A percentile compares a stretch with the other conserved stretches of the same genome.
phyloP scores from a whole-genome alignment of 257 asterid genomes.

The Capsicum baccatum region DNA sequence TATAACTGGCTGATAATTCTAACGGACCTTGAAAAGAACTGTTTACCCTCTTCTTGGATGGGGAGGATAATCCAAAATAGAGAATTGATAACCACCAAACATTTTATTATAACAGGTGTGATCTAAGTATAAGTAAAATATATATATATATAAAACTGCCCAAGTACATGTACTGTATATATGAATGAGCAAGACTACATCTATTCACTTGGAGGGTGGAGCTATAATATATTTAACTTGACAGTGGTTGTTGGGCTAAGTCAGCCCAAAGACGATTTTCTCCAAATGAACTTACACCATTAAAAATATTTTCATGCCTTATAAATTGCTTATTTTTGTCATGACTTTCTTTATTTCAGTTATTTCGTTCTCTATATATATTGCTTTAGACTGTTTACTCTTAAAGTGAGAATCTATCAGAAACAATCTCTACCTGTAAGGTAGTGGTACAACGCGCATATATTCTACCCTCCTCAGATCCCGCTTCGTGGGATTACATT shows the following conservation, averaged over 20 bases:
- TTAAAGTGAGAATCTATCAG: too few species aligned
- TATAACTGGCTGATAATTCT: not conserved
- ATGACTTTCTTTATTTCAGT: too few species aligned
- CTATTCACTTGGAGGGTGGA: not conserved
- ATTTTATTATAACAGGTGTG: not conserved
- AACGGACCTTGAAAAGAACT: not conserved
- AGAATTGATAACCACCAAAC: not conserved
- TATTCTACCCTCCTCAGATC: too few species aligned
- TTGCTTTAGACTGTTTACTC: too few species aligned
- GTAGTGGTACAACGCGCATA: too few species aligned
- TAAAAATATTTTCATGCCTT: not conserved
- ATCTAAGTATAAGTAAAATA: not conserved
- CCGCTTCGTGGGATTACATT: too few species aligned
- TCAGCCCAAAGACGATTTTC: not conserved
- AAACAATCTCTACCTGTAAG: too few species aligned
- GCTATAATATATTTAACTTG: not conserved
- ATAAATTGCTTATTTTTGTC: too few species aligned
- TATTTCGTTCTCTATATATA: too few species aligned
- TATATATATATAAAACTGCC: not conserved
- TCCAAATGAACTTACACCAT: not conserved
- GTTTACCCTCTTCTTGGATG: not conserved
- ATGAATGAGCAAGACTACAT: not conserved
- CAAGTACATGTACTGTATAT: not conserved
- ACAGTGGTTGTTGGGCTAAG: not conserved
- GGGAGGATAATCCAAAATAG: not conserved